Percentiles rank a stretch among this genome's conserved stretches.
Conservation (phyloP, 495 filamentous ascomycete species). For the Podospora pseudopauciseta region DNA sequence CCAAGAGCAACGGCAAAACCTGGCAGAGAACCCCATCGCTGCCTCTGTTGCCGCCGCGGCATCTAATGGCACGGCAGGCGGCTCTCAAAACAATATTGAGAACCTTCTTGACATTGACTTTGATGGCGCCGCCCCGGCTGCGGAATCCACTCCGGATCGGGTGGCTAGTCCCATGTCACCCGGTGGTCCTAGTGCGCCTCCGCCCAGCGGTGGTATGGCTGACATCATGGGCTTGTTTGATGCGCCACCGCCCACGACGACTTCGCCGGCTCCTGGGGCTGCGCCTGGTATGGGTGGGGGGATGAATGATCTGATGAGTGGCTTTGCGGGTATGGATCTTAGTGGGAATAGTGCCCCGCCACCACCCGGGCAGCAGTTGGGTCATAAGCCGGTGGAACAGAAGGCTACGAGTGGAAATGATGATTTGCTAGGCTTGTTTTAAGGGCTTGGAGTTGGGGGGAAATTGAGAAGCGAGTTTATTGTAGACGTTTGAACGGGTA, state of each 20-base stretch:
- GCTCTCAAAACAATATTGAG: conserved; percentile 74
- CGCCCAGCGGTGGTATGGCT: conserved; percentile 63
- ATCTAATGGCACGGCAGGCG: conserved; percentile 11
- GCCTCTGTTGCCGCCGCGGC: conserved; percentile 70
- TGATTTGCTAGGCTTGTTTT: conserved; percentile 89
- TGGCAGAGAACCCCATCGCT: conserved; percentile 89
- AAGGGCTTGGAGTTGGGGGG: conserved; percentile 18
- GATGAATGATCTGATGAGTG: conserved; percentile 69
- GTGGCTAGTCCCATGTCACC: conserved; percentile 58
- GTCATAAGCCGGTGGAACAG: conserved; percentile 32
- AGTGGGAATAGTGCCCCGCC: conserved; percentile 57
- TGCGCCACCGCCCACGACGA: conserved; percentile 24
- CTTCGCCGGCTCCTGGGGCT: conserved; percentile 23
- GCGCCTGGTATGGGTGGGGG: conserved; percentile 16
- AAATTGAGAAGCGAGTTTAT: neutral
- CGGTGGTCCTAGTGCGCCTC: conserved; percentile 32
- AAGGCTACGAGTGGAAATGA: conserved; percentile 66
- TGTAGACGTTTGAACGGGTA: neutral
- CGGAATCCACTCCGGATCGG: conserved; percentile 81
- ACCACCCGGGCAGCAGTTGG: conserved; percentile 49
- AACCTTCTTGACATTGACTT: conserved; percentile 98
- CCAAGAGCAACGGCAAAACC: conserved; percentile 89
- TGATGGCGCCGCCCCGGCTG: conserved; percentile 86
- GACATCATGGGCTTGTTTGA: conserved; percentile 88
- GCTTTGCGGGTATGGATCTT: conserved; percentile 77